Evolutionary conservation across 352 stramenopile genomes (phyloP).

Genomic region (Phytophthora constricta): DNA sequence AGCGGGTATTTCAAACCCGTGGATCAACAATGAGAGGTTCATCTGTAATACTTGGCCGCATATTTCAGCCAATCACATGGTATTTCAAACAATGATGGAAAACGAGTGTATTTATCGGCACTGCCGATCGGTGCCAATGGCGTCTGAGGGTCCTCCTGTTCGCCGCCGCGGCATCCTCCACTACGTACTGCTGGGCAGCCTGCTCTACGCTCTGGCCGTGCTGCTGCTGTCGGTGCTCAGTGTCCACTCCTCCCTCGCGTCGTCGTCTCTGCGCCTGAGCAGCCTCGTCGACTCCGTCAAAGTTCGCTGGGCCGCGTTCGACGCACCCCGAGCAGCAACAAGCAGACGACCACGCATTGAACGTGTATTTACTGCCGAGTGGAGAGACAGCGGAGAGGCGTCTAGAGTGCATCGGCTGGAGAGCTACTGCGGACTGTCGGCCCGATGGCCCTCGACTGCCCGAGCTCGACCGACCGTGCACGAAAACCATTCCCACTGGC

Average conservation of each 20-base stretch:
- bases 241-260: neutral
- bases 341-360: constrained; percentile 24
- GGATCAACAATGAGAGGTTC: too few relatives aligned
- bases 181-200: constrained; percentile 13
- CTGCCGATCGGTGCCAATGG: neutral
- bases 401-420: constrained; percentile 32
- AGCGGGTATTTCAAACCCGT: too few relatives aligned
- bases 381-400: constrained; percentile 4
- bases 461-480: constrained; percentile 22
- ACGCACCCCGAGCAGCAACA: constrained; percentile 17
- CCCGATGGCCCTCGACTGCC: constrained; percentile 23
- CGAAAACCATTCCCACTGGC: constrained; percentile 24
- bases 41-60: too few relatives aligned
- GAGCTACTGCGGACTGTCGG: constrained; percentile 19
- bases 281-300: constrained; percentile 12
- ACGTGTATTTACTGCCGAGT: constrained; percentile 11
- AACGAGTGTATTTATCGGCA: too few relatives aligned
- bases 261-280: neutral
- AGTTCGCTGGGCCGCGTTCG: neutral
- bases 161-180: constrained; percentile 7
- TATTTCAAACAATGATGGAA: neutral
- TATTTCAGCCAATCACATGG: neutral
- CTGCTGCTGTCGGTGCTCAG: constrained; percentile 9
- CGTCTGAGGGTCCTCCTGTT: neutral
- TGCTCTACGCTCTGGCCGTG: constrained; percentile 18